Percentiles rank a stretch among this genome's conserved stretches.
Conservation (phyloP, 352 stramenopile genomes). For the Pythium periplocum region DNA sequence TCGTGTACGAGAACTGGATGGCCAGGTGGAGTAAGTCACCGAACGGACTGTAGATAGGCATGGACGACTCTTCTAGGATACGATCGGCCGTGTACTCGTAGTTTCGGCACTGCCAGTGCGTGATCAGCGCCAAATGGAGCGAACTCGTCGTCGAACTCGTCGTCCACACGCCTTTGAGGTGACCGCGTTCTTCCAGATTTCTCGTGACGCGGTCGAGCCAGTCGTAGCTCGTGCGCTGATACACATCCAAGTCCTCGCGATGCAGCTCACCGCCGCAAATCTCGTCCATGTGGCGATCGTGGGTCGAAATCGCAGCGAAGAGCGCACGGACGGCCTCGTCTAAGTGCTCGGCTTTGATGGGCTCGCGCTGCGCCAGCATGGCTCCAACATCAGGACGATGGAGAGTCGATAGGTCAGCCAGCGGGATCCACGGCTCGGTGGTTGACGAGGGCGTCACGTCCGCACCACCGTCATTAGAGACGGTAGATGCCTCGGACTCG, state of each 20-base stretch:
- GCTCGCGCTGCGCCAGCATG: constrained; percentile 33
- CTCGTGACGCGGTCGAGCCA: constrained; percentile 46
- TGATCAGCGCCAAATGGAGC: constrained; percentile 34
- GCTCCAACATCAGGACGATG: constrained; percentile 25
- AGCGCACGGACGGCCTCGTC: constrained; percentile 29
- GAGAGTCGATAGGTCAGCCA: constrained; percentile 17
- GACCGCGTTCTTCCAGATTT: constrained; percentile 31
- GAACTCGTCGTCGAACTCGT: constrained; percentile 3
- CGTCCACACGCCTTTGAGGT: constrained; percentile 28
- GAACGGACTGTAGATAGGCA: constrained; percentile 50
- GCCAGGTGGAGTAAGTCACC: constrained; percentile 49
- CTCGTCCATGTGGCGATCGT: constrained; percentile 46
- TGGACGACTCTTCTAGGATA: constrained; percentile 54
- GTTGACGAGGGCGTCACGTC: constrained; percentile 10
- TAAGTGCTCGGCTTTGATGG: constrained; percentile 28
- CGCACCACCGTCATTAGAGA: background rate
- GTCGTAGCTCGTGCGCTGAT: constrained; percentile 52
- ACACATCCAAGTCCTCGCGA: constrained; percentile 32
- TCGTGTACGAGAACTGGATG: constrained; percentile 68
- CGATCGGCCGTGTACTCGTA: constrained; percentile 53
- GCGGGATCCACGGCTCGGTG: constrained; percentile 21
- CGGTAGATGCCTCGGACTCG: background rate
- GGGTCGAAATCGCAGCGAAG: constrained; percentile 33
- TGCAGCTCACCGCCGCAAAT: constrained; percentile 32
- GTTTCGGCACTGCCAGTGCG: constrained; percentile 52